Evolutionary conservation across 2,329 filamentous ascomycete genomes (phyloP), one percentile per base, ranked within the genome.

Genomic region (Colletotrichum tamarilloi): DNA sequence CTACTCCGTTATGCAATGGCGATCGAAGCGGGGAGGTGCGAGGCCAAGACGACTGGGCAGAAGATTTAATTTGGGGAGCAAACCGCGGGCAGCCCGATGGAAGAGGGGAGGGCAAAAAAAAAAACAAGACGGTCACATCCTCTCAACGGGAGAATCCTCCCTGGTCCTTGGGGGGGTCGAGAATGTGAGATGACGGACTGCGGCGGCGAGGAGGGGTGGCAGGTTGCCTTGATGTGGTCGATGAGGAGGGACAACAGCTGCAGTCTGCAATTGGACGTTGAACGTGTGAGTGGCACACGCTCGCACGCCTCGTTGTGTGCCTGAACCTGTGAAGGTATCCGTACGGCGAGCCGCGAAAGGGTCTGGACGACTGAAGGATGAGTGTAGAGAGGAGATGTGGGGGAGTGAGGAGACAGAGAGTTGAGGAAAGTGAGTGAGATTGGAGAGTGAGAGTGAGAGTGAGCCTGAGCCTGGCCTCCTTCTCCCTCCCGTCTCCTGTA

Each of bases 121-220:
- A 42, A 42, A 42, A 42, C 38, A 49, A n/a, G 19, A 22, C 42
- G 42, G 14, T 56, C 32, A 30, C 52, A 46, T 56, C 30, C n/a
- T 65, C 52, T 32, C 22, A 46, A 56, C 30, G 62, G 11, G 62
- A 26, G 32, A 32, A 19, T 9, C 24, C 11, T 52, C 62, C 22
- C 62, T 19, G 22, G 28, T 14, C 60, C 32, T 38, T 63, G 35
- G 12, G 30, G 22, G 22, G 57, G 64, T 62, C 52, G 52, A 68
- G 65, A 57, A 56, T 53, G 53, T 52, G 28, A 72, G 58, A 68
- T 63, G 58, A 63, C 65, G 38, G 58, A 32, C 56, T 60, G n/a
- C 42, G 38, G 62, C 32, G 58, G 35, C 55, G 49, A 42, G 57
- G 14, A 32, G n/a, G 57, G 32, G 22, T 28, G 49, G 49, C 62